Base-by-base conservation (phyloP, 441 rosid genomes). In the Populus hybrid region DNA sequence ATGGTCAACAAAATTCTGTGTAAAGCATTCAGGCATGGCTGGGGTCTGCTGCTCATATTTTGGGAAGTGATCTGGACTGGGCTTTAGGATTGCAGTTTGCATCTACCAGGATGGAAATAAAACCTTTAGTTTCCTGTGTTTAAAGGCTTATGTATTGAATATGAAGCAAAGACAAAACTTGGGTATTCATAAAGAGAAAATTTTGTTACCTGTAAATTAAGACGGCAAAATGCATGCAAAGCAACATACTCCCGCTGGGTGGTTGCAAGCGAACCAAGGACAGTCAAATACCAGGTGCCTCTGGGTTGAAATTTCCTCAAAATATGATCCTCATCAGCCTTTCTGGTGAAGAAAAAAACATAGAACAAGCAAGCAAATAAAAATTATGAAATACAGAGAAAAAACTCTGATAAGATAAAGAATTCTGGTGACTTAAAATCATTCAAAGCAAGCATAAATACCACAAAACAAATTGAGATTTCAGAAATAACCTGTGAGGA, bases 231-330 rank as follows among this genome's bases (percentile, higher is more conserved):
- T 76, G 99, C 97, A 87, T 96, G 99, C 89, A 96, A 81, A 19
- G 98, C 99, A 87, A 96, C 88, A 79, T 96, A 96, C 85, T 96
- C 99, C 50, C 99, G 89, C 87, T 96, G 99, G 73, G 97, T 96
- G 61, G 99, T 96, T 74, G 99, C 99, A 82, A 96, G 96, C 59
- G 99, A 94, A 80, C 99, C 99, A 67, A 96, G 94, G 73, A 92
- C 96, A 76, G 99, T 92, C 72, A 96, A 82, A 87, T 83, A 90
- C 99, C 99, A 96, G 65, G 85, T 83, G 77, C 89, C 83, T 87
- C 90, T 91, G 18, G 93, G 87, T 82, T 88, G 98, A 78, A 96
- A 89, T 86, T 91, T 96, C 91, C 90, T 83, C 80, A 94, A 79
- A 82, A 96, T 91, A 86, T 94, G 97, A 85, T 91, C 93, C 72